Base-by-base conservation (phyloP, 192 early-diverging fungal genomes). In the Jimgerdemannia flammicorona region DNA sequence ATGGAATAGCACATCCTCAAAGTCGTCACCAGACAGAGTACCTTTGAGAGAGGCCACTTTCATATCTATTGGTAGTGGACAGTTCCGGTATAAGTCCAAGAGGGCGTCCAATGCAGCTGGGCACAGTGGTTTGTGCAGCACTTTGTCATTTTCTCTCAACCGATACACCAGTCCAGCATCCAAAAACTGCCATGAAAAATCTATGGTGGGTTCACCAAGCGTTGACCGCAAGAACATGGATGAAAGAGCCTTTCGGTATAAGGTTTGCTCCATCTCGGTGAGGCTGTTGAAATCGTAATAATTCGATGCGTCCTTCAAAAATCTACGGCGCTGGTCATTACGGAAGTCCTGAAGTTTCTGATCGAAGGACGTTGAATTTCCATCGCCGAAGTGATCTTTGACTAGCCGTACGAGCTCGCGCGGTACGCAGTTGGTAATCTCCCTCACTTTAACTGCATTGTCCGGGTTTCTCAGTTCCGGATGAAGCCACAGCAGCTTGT, bases 351-450 rank as follows among this genome's bases (percentile, higher is more conserved):
- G 29, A 29, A 29, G 49, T 14, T 59, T 59, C 14, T 10, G 8
- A 14, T 59, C 49, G 49, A 14, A 59, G 49, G 49, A 14, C 49
- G 6, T 59, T 14, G 49, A 59, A 59, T 59, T 59, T 14, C 29
- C 29, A 29, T 29, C 29, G 29, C 29, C 29, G 29, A 29, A 29
- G 29, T 29, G 29, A 29, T 59, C 14, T 17, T 20, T 41, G 42
- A 66, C 54, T 64, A 82, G 69, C 14, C 71, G 9, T 29, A 78
- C 70, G 63, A 75, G 76, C 70, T 78, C 80, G 42, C 77, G 71
- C 39, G 80, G 80, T 3, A 81, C 76, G 70, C 77, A 70, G 71
- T 81, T 81, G 44, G 76, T 78, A 59, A 75, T 63, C 42, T 49
- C 44, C 49, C 6, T 6, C 67, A 69, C 39, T 17, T 40, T 43